Evolutionary conservation across 2,329 filamentous ascomycete species (phyloP), one percentile per base, ranked within the genome.

Genomic region (Fusarium sp.): DNA sequence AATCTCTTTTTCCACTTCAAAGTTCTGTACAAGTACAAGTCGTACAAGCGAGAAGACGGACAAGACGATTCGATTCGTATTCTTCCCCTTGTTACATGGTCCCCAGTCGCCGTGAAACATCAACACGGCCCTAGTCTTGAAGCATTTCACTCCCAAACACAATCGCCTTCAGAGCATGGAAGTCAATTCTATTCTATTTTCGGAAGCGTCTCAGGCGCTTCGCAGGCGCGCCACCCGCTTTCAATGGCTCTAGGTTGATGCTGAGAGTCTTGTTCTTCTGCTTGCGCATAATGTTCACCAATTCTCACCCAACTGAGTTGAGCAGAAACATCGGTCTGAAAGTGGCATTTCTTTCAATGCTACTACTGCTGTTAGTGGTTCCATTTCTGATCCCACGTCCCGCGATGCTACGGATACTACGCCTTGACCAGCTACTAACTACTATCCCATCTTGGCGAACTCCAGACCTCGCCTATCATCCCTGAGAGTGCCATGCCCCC

Each of bases 21-120:
- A 24, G 42, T 30, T n/a, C 60, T 20, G 42, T n/a, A 41, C 54
- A 28, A 44, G 35, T 38, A 26, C 42, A 24, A 44, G 39, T 53
- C 30, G 18, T 50, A 45, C 54, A 70, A 50, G 59, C 59, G 28
- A 70, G 36, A 26, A 30, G 22, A 54, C 54, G 47, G 20, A 44
- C 50, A 55, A 53, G 28, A 59, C 62, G 28, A 57, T 69, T 63
- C 57, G 30, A 51, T 69, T 69, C 66, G 64, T 69, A 48, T 64
- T 69, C 57, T 53, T 54, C 36, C 44, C 65, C 51, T 69, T 69
- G 44, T 51, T 42, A 30, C 65, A 69, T 53, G 36, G 48, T 22
- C 75, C 75, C 75, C 35, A 73, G 73, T 74, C 60, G 51, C 59
- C 54, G 63, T 75, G 75, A 77, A 77, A 77, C 75, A 73, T 67